Evolutionary conservation across 2,329 filamentous ascomycete genomes (phyloP), one percentile per base, ranked within the genome.

Genomic region (Claviceps fusiformis): DNA sequence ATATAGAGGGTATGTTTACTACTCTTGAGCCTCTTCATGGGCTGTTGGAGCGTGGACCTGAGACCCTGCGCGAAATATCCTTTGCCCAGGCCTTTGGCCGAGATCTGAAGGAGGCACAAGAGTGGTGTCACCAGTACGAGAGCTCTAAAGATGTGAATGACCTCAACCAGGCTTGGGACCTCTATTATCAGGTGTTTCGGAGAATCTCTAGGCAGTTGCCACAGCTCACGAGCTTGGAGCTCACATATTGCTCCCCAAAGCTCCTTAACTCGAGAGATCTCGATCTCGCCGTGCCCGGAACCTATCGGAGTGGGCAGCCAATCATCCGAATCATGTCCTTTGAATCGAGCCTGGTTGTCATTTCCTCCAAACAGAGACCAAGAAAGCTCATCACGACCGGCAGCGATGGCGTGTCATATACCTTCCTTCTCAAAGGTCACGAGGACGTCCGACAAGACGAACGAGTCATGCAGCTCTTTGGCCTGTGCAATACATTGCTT

Each of bases 391-490:
- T 85, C 57, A 81, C 93, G 64, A 85, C 84, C 65, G 95, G 92
- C 58, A 95, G 89, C 64, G 92, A 98, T 67, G 93, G 93, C 56
- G 82, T 80, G 58, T 81, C 83, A 3, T 96, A 96, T 68, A 86
- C 89, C 52, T 97, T 95, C 73, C 72, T 89, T 56, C 81, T 98
- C 63, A 99, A 99, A 75, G 93, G 93, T n/a, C 95, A 98, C 65
- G 93, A 99, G 72, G 93, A 99, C 75, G 96, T 98, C 61, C 86
- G 93, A 57, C 93, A 99, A 71, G 93, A 99, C 66, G 93, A 99
- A 72, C 86, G 95, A 71, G 93, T 98, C 62, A 99, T 98, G 95
- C 93, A 99, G 71, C 80, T 99, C 41, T 98, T 99, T 66, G 93
- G 93, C 45, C 81, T 99, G 15, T 93, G 92, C 73, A 99, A 99